A percentile compares a stretch with the other conserved stretches of the same genome.
These are phyloP conservation scores for Trichophyton equinum DNA, from an alignment of 2,329 filamentous ascomycete species.

Conservation along the genomic window DNA sequence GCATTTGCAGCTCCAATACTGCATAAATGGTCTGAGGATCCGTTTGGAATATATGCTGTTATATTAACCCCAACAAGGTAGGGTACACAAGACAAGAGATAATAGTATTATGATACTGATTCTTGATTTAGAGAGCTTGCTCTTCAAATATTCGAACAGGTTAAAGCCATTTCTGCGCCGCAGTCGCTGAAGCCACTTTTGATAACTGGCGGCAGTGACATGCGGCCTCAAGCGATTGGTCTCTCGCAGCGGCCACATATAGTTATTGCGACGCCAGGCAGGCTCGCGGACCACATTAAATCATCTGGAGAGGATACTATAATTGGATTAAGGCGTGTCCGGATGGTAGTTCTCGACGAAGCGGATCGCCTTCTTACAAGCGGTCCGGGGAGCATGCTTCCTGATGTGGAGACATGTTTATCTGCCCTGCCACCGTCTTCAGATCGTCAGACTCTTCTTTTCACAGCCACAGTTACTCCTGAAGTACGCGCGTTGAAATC, in stretches of 20 bases:
- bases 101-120: constrained; percentile 3
- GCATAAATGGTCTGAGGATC: constrained; percentile 86
- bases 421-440: constrained; percentile 63
- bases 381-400: constrained; percentile 75
- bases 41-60: constrained; percentile 77
- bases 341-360: constrained; percentile 87
- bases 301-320: constrained; percentile 87
- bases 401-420: constrained; percentile 81
- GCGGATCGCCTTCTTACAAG: constrained; percentile 75
- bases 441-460: constrained; percentile 82
- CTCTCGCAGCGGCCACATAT: constrained; percentile 74
- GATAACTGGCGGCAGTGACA: constrained; percentile 86
- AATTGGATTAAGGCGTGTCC: constrained; percentile 62
- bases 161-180: constrained; percentile 80
- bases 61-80: constrained; percentile 77
- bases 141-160: constrained; percentile 90
- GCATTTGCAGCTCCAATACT: constrained; percentile 91
- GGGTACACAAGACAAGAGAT: not conserved
- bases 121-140: constrained; percentile 58
- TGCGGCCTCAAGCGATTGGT: constrained; percentile 78
- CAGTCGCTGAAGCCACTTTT: constrained; percentile 78
- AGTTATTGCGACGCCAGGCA: constrained; percentile 85
- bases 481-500: constrained; percentile 81
- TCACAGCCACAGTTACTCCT: constrained; percentile 88
- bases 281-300: constrained; percentile 84